phyloP scores from a whole-genome alignment of 73 alveolate genomes.

The Tetrahymena malaccensis region DNA sequence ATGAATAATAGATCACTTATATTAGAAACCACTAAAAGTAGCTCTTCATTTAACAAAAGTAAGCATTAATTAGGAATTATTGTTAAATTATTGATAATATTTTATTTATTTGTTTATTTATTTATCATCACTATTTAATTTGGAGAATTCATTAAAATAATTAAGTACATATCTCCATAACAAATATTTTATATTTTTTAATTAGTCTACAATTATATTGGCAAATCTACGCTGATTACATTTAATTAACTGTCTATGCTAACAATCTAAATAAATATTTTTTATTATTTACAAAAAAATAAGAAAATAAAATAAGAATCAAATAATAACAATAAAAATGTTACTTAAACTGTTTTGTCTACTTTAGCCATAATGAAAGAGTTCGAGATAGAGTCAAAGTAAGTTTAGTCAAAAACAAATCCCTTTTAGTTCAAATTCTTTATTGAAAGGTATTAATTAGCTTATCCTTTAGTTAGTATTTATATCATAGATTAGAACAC shows the following conservation, averaged over 20 bases:
- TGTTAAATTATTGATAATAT: neutral
- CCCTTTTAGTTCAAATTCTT: neutral
- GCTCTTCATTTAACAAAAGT: neutral
- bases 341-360: neutral
- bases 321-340: no score
- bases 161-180: neutral
- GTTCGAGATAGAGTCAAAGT: neutral
- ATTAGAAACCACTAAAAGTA: neutral
- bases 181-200: neutral
- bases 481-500: neutral
- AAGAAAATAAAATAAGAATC: no score
- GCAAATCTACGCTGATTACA: no score
- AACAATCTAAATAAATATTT: neutral
- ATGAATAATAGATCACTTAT: neutral
- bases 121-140: neutral
- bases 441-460: no score
- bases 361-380: neutral
- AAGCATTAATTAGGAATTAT: neutral
- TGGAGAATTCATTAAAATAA: neutral
- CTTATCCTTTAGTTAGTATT: neutral
- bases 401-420: neutral
- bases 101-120: neutral
- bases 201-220: neutral
- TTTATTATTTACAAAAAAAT: no score
- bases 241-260: neutral